Base-by-base conservation (phyloP, 306 rosid genomes). In the Sindora glabra region DNA sequence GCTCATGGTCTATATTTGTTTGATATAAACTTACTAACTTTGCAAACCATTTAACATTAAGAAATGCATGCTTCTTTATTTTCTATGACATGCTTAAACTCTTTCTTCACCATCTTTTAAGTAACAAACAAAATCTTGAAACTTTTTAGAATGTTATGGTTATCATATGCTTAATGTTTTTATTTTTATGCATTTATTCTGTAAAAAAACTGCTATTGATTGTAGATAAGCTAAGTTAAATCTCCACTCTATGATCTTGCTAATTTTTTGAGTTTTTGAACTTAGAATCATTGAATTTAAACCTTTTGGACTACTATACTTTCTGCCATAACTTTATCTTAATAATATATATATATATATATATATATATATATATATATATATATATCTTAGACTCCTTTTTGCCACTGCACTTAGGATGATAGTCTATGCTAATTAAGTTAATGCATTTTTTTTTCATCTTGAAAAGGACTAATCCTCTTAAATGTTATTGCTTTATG, bases 91-190 rank as follows among this genome's bases (percentile, higher is more conserved):
- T 48, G 2, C 14, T 25, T 8, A 24, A 24, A 6, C 36, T n/a
- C n/a, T 49, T 49, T 26, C 14, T 8, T n/a, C 3, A 51, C 14
- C 7, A 39, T n/a, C 9, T 2, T 15, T 17, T 8, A n/a, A 27
- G 39, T 51, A n/a, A n/a, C n/a, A n/a, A n/a, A n/a, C n/a, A n/a
- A n/a, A n/a, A n/a, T n/a, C n/a, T n/a, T n/a, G n/a, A n/a, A n/a
- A n/a, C n/a, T n/a, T n/a, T n/a, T n/a, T n/a, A n/a, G n/a, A n/a
- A n/a, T 33, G 68, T 86, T 21, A 92, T 92, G 99, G 89, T 89
- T 32, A 94, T 94, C 44, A 92, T 92, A 96, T 92, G 99, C 87
- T 86, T 96, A 16, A 80, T 84, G 44, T 92, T 92, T 86, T 94
- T 92, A 66, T 40, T 86, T 37, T 79, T 92, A 58, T n/a, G 99